Evolutionary conservation across 1,139 yeast genomes (phyloP), one percentile per base, ranked within the genome.

Genomic region (Scheffersomyces lignicola): DNA sequence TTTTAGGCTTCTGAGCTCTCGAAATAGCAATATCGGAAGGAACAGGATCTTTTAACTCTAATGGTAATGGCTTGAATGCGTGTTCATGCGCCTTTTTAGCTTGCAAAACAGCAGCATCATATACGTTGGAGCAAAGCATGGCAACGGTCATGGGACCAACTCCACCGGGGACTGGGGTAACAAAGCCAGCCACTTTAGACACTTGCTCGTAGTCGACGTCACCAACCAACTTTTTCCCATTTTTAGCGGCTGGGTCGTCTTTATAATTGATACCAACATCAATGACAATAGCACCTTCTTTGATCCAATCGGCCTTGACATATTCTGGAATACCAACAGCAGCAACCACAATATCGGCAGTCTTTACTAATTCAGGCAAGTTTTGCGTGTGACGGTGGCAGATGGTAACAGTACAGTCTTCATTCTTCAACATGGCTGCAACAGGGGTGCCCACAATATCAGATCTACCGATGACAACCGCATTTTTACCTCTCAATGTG

Each of bases 81-180:
- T 69, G 73, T 44, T 62, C 64, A 43, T 72, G 77, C 12, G 74
- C 75, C 34, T 56, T 60, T 47, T 69, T 61, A 32, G 76, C 73
- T 56, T 74, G 71, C 49, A 75, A 54, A 41, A 78, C 65, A n/a
- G 87, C 85, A 31, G 86, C 83, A 41, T 70, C 67, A 39, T 77
- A 65, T 4, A 84, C 85, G 50, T 84, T 84, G 34, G 80, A 72
- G 43, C 85, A 76, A 43, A 84, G 72, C 89, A 83, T 83, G 29
- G 89, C 90, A 27, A 84, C 92, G 20, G 94, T 84, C 94, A 84
- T 84, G 47, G 94, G 94, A 25, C 94, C 94, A 47, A 84, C 94
- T 47, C 94, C 94, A 58, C 94, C 92, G 24, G 94, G 94, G 34
- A 84, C 94, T 4, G 94, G 94, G 5, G 94, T 83, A 36, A 84